A percentile compares a stretch with the other conserved stretches of the same genome.
Conservation (phyloP, 2,329 filamentous ascomycete genomes). For the Rhexocercosporidium sp. region DNA sequence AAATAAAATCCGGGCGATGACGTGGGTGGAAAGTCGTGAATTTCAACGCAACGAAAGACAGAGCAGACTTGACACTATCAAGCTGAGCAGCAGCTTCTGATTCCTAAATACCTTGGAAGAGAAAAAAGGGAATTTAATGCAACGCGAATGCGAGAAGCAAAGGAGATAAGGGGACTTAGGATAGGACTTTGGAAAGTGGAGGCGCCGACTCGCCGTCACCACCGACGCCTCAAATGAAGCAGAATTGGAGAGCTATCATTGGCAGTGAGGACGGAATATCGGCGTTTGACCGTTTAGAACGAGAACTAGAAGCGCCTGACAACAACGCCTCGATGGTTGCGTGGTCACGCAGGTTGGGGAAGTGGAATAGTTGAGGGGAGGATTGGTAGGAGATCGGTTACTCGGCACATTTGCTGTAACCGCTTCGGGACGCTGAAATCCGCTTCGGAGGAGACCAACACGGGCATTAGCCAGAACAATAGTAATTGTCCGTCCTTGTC, state of each 20-base stretch:
- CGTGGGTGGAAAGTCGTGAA: not conserved
- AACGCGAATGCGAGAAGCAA: not conserved
- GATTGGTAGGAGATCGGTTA: not conserved
- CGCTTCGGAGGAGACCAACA: not conserved
- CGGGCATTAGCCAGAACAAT: not conserved
- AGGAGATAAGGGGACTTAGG: conserved; percentile 7
- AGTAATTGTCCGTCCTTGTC: not conserved
- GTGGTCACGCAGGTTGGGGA: not conserved
- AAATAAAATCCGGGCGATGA: not conserved
- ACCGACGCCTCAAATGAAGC: not conserved
- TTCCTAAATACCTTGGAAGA: not conserved
- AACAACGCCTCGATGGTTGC: not conserved
- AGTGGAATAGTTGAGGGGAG: not conserved
- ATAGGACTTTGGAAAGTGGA: not conserved
- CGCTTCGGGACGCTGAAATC: not conserved
- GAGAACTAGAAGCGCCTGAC: not conserved
- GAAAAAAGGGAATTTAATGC: not conserved
- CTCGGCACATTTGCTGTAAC: not conserved
- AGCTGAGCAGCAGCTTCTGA: not conserved
- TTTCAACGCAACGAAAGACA: not conserved
- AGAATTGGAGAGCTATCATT: not conserved
- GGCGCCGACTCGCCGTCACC: conserved; percentile 8
- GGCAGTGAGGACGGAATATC: conserved; percentile 1
- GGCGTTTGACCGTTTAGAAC: not conserved
- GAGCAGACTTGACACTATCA: not conserved